These are phyloP conservation scores for Amanita pallidorosea DNA, from an alignment of 768 basidiomycete species.

Conservation along the genomic window DNA sequence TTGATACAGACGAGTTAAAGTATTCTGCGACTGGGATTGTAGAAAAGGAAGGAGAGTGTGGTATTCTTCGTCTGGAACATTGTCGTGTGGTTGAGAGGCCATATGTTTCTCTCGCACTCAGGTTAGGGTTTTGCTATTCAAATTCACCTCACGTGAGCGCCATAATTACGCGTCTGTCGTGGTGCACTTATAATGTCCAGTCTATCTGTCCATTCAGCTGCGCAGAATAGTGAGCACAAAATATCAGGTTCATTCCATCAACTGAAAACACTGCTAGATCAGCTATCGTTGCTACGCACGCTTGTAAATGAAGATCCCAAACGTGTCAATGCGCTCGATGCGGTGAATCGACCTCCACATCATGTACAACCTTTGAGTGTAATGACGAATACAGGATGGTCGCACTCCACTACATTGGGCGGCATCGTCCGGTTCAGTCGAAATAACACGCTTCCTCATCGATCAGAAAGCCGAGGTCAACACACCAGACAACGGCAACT, in stretches of 20 bases:
- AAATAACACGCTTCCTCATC: constrained; percentile 57
- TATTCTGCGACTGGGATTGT: constrained; percentile 68
- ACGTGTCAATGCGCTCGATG: constrained; percentile 51
- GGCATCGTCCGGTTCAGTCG: constrained; percentile 59
- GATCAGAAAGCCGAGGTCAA: constrained; percentile 63
- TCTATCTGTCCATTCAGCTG: constrained; percentile 51
- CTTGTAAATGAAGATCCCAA: constrained; percentile 53
- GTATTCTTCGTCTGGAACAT: constrained; percentile 34
- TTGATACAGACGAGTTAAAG: constrained; percentile 71
- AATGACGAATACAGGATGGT: constrained; percentile 41
- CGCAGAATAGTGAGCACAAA: constrained; percentile 45
- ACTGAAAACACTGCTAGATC: constrained; percentile 32
- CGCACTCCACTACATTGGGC: constrained; percentile 85
- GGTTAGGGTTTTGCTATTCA: background rate
- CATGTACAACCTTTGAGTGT: constrained; percentile 2
- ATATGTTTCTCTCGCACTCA: constrained; percentile 8
- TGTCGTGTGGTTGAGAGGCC: constrained; percentile 18
- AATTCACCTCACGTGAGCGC: constrained; percentile 9
- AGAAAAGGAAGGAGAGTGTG: constrained; percentile 62
- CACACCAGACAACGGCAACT: constrained; percentile 53
- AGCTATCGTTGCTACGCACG: constrained; percentile 57
- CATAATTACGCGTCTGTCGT: background rate
- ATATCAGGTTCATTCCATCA: constrained; percentile 1
- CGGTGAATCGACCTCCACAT: constrained; percentile 25
- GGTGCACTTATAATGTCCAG: constrained; percentile 22